A percentile compares a stretch with the other conserved stretches of the same genome.
Evolutionary conservation across 2,329 filamentous ascomycete species (phyloP).

Genomic region (Trichoderma sp.): DNA sequence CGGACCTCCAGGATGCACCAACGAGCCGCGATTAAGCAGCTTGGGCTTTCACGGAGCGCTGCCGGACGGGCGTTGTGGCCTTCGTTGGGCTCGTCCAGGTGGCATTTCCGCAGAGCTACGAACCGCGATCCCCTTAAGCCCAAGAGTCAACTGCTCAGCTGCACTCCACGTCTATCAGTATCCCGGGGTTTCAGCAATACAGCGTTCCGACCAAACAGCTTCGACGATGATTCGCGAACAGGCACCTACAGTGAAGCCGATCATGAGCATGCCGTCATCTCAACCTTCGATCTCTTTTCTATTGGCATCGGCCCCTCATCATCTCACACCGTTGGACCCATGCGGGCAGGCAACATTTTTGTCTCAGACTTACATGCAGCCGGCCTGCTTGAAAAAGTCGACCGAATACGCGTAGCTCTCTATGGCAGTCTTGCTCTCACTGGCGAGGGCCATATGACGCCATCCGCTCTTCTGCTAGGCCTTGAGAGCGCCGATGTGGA

Average conservation of each 20-base stretch:
- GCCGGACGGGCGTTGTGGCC: background rate
- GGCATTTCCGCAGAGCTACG: background rate
- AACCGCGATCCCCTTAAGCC: background rate
- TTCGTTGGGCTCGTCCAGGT: background rate
- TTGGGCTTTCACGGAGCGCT: background rate
- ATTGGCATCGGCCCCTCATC: slow-evolving; percentile 14
- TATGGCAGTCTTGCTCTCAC: slow-evolving; percentile 14
- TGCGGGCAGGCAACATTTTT: slow-evolving; percentile 14
- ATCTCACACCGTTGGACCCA: slow-evolving; percentile 9
- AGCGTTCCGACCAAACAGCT: background rate
- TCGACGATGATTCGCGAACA: background rate
- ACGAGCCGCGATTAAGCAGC: background rate
- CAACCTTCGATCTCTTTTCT: slow-evolving; percentile 14
- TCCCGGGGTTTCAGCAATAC: background rate
- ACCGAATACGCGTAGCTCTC: slow-evolving; percentile 4
- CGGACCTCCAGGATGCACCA: slow-evolving; percentile 2
- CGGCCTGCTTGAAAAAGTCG: slow-evolving; percentile 3
- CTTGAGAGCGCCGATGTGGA: slow-evolving; percentile 10
- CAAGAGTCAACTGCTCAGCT: background rate
- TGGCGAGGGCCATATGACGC: slow-evolving; percentile 14
- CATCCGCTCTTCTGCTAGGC: slow-evolving; percentile 11
- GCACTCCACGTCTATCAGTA: background rate
- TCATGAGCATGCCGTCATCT: slow-evolving; percentile 13
- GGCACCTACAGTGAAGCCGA: slow-evolving; percentile 10
- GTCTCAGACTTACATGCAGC: slow-evolving; percentile 3